Evolutionary conservation across 129 eudicot species (phyloP), one percentile per base, ranked within the genome.

Genomic region (Artemisia annua): DNA sequence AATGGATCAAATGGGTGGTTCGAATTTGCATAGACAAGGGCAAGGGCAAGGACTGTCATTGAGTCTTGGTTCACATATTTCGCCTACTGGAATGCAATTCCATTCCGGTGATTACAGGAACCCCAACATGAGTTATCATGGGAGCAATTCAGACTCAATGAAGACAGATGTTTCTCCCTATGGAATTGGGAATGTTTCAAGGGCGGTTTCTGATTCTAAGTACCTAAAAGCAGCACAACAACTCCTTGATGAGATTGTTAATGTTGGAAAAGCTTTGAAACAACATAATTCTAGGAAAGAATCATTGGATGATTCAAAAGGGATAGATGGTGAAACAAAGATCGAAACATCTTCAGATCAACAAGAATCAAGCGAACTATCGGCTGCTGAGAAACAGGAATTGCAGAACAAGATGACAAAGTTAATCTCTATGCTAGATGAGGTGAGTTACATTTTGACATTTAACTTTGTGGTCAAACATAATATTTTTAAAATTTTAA

Each of bases 361-460:
- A 18, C 86, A 78, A 44, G 91, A 76, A 53, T 51, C 78, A 20
- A 69, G 14, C 50, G 96, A 88, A 79, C 87, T 92, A 53, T 80
- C 91, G n/a, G 83, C 83, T n/a, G 79, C 95, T 64, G 95, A 87
- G 68, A 93, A 91, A 59, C 95, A 89, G 69, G 92, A 87, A 18
- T 55, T 89, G 70, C 98, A 87, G 16, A 83, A 84, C 80, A 89
- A 85, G 83, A 77, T 82, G 86, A 78, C 95, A 1, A 93, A 93
- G 84, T 84, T 93, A 48, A 72, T 93, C 74, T 80, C 89, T 35
- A 89, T 93, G 97, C 73, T 93, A 77, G 96, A 87, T 57, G 98
- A 93, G 90, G 97, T 87, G 60, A 70, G 71, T 50, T 11, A 43
- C 19, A n/a, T 22, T 53, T 66, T 53, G 19, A 66, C 57, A 35